Evolutionary conservation across 441 rosid species (phyloP), one percentile per base, ranked within the genome.

Genomic region (Capsella rubella): DNA sequence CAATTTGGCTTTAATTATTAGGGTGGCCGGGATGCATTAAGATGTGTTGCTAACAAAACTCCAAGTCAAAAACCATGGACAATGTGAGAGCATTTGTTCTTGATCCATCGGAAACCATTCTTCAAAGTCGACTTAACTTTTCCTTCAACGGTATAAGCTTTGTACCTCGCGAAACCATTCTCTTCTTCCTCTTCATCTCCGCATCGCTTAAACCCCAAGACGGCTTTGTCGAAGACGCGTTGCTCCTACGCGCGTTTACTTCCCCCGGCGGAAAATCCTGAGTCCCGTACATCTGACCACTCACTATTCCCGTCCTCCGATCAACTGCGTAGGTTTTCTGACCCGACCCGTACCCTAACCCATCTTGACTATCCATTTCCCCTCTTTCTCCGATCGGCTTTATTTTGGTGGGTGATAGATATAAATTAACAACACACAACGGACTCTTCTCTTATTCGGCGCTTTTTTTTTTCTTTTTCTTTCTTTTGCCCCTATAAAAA

Each of bases 81-180:
- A 65, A 92, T 82, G 78, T 63, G 79, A 51, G 76, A 85, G 80
- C 89, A 92, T 76, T 81, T 90, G 79, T 81, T 81, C 81, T 86
- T 86, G 81, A 92, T 82, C 98, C 98, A 90, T 52, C 87, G 88
- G 57, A 89, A 68, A n/a, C 94, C 85, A 15, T 81, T 84, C 78
- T 80, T 86, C 46, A 88, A 59, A 14, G 90, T 84, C 35, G 86
- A 73, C 79, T 89, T 88, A 16, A 91, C 81, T 69, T 85, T 85
- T 2, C 86, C 96, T 84, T 91, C 90, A 67, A 88, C 89, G 0
- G 88, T 76, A 67, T 87, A 91, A 56, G 87, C 86, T 82, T 88
- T 91, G 75, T 89, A 89, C 79, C 82, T 85, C n/a, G 93, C 87
- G 34, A 93, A 16, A 16, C 18, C 18, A 16, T 79, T 82, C 97